Percentiles rank a stretch among this genome's conserved stretches.
These are phyloP conservation scores for Bremia lactucae DNA, from an alignment of 352 stramenopile genomes.

Conservation along the genomic window DNA sequence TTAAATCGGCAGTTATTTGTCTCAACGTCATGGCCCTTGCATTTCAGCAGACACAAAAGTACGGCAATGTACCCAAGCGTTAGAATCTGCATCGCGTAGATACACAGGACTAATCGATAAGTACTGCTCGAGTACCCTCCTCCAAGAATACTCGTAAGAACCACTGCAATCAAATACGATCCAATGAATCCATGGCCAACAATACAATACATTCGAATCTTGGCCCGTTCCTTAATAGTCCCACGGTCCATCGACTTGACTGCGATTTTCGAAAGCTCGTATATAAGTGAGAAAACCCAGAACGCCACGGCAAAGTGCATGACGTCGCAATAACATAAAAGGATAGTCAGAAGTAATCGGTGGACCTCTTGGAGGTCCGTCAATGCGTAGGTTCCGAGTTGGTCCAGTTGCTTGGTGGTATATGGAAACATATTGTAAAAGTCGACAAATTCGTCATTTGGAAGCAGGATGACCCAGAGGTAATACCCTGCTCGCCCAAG, in stretches of 20 bases:
- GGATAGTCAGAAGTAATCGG: slow-evolving; percentile 17
- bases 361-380: slow-evolving; percentile 20
- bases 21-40: slow-evolving; percentile 40
- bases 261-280: slow-evolving; percentile 51
- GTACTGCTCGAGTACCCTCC: slow-evolving; percentile 30
- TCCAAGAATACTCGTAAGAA: slow-evolving; percentile 14
- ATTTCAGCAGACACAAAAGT: slow-evolving; percentile 27
- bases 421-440: slow-evolving; percentile 21
- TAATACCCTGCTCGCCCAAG: slow-evolving; percentile 24
- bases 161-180: slow-evolving; percentile 18
- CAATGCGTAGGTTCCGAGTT: slow-evolving; percentile 36
- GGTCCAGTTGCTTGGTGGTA: slow-evolving; percentile 30
- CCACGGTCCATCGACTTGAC: slow-evolving; percentile 56
- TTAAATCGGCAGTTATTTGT: slow-evolving; percentile 40
- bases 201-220: slow-evolving; percentile 31
- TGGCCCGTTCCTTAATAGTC: slow-evolving; percentile 22
- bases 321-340: slow-evolving; percentile 37
- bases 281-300: slow-evolving; percentile 39
- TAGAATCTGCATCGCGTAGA: slow-evolving; percentile 39
- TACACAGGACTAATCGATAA: slow-evolving; percentile 25
- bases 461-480: slow-evolving; percentile 31
- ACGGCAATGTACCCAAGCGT: slow-evolving; percentile 35
- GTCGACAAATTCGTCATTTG: slow-evolving; percentile 23
- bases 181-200: slow-evolving; percentile 21
- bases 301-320: slow-evolving; percentile 39